A percentile compares a stretch with the other conserved stretches of the same genome.
Conservation (phyloP, 2,329 filamentous ascomycete species). For the Chrysoporthe austroafricana region DNA sequence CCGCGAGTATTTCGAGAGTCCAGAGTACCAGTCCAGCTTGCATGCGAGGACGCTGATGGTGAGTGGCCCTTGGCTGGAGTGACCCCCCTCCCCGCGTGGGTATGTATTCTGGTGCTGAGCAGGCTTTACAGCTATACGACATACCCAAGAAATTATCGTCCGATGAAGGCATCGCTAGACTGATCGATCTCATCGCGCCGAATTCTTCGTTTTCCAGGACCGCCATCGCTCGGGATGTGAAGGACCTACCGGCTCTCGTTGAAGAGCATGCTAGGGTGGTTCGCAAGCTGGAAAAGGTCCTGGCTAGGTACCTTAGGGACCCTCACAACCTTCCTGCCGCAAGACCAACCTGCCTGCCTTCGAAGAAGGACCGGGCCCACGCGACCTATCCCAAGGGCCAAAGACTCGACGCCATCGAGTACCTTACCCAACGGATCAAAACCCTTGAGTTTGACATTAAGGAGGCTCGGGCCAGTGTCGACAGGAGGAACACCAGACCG, state of each 20-base stretch:
- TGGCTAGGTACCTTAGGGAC: conserved; percentile 90
- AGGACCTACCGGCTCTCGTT: conserved; percentile 83
- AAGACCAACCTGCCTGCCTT: conserved; percentile 78
- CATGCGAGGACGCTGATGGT: conserved; percentile 75
- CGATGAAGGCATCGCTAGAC: conserved; percentile 84
- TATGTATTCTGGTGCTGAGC: conserved; percentile 28
- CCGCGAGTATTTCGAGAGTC: conserved; percentile 78
- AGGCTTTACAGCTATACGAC: conserved; percentile 70
- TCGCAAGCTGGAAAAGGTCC: conserved; percentile 76
- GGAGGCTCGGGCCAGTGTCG: conserved; percentile 78
- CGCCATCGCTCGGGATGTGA: conserved; percentile 88
- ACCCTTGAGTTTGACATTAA: conserved; percentile 83
- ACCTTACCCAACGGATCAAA: conserved; percentile 82
- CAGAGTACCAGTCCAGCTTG: conserved; percentile 86
- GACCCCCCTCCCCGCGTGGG: no score
- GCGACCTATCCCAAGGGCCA: conserved; percentile 66
- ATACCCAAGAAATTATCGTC: conserved; percentile 76
- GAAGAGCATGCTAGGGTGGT: conserved; percentile 82
- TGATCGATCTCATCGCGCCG: conserved; percentile 80
- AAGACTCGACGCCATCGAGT: conserved; percentile 93
- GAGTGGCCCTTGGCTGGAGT: conserved; percentile 32
- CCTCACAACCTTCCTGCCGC: conserved; percentile 77
- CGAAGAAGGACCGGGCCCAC: conserved; percentile 76
- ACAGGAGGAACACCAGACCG: conserved; percentile 84
- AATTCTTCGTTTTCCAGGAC: conserved; percentile 79